Evolutionary conservation across 1,284 basidiomycete genomes (phyloP).

Genomic region (Grifola frondosa): DNA sequence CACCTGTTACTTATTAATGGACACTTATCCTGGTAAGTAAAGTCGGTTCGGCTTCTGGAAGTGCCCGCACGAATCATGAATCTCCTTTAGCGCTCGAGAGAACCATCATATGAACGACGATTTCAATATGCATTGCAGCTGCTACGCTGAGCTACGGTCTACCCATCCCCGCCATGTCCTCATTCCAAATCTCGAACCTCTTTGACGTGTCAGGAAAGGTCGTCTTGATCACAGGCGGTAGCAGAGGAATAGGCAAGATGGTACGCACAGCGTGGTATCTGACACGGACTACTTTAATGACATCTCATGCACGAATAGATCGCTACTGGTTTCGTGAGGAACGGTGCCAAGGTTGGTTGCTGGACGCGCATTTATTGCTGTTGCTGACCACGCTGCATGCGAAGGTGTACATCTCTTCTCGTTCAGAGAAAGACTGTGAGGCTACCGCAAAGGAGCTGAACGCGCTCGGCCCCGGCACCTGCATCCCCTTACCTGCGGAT

Average conservation of each 20-base stretch:
- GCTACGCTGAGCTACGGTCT: no score
- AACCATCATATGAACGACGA: no score
- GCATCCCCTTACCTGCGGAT: constrained; percentile 60
- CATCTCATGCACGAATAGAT: constrained; percentile 44
- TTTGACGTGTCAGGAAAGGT: constrained; percentile 64
- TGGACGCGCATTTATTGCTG: constrained; percentile 1
- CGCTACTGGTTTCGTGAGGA: constrained; percentile 62
- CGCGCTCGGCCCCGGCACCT: constrained; percentile 53
- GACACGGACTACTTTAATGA: background rate
- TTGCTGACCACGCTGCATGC: background rate
- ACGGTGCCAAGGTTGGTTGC: constrained; percentile 55
- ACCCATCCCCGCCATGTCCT: constrained; percentile 34
- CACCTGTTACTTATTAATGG: no score
- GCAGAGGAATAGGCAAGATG: constrained; percentile 70
- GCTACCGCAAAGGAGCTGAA: constrained; percentile 57
- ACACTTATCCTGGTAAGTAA: no score
- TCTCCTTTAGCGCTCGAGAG: no score
- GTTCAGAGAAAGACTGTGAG: constrained; percentile 56
- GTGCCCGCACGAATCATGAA: no score
- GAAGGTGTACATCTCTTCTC: constrained; percentile 58
- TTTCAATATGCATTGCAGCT: no score
- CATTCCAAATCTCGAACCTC: constrained; percentile 42
- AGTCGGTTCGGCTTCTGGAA: no score
- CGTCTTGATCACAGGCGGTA: constrained; percentile 72
- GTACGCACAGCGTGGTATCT: constrained; percentile 34